A percentile compares a stretch with the other conserved stretches of the same genome.
Conservation (phyloP, 345 rosid species). For the Erodium maritimum region DNA sequence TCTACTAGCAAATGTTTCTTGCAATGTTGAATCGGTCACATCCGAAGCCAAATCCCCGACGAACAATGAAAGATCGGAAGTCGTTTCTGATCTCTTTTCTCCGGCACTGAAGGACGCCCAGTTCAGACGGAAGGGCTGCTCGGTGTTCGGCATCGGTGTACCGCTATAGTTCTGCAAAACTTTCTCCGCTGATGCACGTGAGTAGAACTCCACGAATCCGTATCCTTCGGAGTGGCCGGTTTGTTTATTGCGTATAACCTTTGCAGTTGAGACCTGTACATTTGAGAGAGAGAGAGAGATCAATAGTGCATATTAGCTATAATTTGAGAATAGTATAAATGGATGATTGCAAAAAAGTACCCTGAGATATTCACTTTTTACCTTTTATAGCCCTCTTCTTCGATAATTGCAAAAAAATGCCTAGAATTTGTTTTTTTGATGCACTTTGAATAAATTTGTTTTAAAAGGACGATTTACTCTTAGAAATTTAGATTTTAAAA, state of each 20-base stretch:
- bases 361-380: too few relatives aligned
- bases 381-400: too few relatives aligned
- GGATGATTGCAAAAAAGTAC: too few relatives aligned
- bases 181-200: slow-evolving; percentile 72
- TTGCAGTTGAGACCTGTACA: slow-evolving; percentile 58
- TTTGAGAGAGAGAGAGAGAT: too few relatives aligned
- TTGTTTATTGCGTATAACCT: slow-evolving; percentile 85
- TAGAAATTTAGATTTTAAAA: too few relatives aligned
- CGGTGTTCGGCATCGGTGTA: slow-evolving; percentile 72
- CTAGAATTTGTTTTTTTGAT: too few relatives aligned
- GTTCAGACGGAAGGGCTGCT: slow-evolving; percentile 84
- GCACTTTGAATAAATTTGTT: too few relatives aligned
- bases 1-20: slow-evolving; percentile 56
- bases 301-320: too few relatives aligned
- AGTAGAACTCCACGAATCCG: slow-evolving; percentile 77
- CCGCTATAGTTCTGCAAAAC: slow-evolving; percentile 74
- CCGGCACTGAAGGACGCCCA: slow-evolving; percentile 87
- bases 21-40: slow-evolving; percentile 73
- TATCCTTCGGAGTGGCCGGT: slow-evolving; percentile 88
- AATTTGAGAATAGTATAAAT: too few relatives aligned
- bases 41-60: slow-evolving; percentile 96
- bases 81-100: slow-evolving; percentile 59
- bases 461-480: too few relatives aligned
- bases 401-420: too few relatives aligned
- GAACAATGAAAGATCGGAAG: slow-evolving; percentile 80